Percentiles rank a stretch among this genome's conserved stretches.
These are phyloP conservation scores for Ogataea paraovalis DNA, from an alignment of 805 yeast species.

Conservation along the genomic window DNA sequence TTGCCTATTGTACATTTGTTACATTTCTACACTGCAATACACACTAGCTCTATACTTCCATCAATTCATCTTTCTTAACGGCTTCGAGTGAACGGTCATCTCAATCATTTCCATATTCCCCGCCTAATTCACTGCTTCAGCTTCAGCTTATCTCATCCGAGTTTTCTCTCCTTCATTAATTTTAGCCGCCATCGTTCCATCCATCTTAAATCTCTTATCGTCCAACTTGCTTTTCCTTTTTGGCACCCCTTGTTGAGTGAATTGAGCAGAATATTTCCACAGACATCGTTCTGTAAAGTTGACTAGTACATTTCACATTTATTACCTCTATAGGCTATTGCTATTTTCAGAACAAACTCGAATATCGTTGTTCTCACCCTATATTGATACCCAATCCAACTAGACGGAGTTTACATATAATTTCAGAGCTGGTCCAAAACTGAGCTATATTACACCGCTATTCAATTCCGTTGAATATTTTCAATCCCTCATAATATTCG, in stretches of 20 bases:
- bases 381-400: background rate
- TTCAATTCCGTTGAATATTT: too few species aligned
- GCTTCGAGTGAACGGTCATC: too few species aligned
- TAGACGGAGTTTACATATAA: background rate
- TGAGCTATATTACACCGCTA: background rate
- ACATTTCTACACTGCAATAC: too few species aligned
- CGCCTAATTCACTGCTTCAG: background rate
- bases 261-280: too few species aligned
- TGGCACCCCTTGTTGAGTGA: background rate
- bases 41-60: background rate
- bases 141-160: background rate
- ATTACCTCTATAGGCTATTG: too few species aligned
- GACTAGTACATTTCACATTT: too few species aligned
- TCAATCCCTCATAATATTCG: too few species aligned
- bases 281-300: too few species aligned
- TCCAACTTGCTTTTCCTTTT: background rate
- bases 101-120: too few species aligned
- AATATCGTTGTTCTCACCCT: background rate
- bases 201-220: background rate
- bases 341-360: too few species aligned
- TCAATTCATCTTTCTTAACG: background rate
- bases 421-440: background rate
- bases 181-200: background rate
- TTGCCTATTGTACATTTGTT: too few species aligned
- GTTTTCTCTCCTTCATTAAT: background rate